Base-by-base conservation (phyloP, 306 rosid genomes). In the Ochetophila trinervis region DNA sequence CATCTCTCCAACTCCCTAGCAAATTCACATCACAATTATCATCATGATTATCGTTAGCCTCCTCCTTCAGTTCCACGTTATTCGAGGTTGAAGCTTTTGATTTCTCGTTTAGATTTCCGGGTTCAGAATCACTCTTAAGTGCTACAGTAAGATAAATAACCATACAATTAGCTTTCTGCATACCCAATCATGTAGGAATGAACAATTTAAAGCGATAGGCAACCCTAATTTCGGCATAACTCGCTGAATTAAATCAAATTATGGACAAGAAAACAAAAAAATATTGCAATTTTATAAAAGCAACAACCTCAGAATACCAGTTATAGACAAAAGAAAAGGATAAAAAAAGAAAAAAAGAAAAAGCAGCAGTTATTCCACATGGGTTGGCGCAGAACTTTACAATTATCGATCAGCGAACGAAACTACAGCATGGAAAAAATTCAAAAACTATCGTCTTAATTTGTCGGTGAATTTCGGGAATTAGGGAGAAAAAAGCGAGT, bases 21-120 rank as follows among this genome's bases (percentile, higher is more conserved):
- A 77, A 87, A 70, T 80, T 83, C 2, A 78, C 35, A 62, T 79
- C 89, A 47, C 73, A 83, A 60, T 67, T 73, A 0, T 87, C 85
- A 0, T 74, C 79, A 36, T 68, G 71, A 24, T 53, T 63, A 20
- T 78, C 80, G 44, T 70, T 54, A 15, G 27, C 60, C 51, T 60
- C 76, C n/a, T 36, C 71, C 47, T 14, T 61, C 20, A 74, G 24
- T 37, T 42, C 77, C 49, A 19, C 35, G 32, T 19, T 44, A 20
- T 62, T 62, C 10, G 66, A 40, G 19, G 27, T 13, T 15, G 63
- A 32, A 67, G 35, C 72, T 27, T 62, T 65, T 8, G 37, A 69
- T 60, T 66, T 67, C 20, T 71, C 82, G 0, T 22, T 69, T n/a
- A 47, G 14, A 8, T 5, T 27, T 5, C 19, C 49, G 7, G 42